phyloP scores from a whole-genome alignment of 2,329 filamentous ascomycete genomes.

The Fusarium sp. region DNA sequence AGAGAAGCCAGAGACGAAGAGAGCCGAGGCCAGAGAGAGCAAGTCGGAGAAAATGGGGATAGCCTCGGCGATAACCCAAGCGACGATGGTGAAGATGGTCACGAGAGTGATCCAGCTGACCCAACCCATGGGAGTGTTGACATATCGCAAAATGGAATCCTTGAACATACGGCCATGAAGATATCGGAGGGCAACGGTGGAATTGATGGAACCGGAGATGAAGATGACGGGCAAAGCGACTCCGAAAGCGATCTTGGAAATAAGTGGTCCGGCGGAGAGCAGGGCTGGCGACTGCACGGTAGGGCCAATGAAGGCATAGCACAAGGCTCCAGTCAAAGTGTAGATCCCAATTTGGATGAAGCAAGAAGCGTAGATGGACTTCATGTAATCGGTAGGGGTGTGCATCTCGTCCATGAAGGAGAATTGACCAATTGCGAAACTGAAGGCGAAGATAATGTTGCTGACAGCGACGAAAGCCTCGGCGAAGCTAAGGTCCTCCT shows the following conservation, averaged over 20 bases:
- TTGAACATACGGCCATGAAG: constrained; percentile 42
- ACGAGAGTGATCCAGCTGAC: constrained; percentile 37
- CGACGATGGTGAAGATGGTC: constrained; percentile 34
- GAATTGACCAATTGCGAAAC: constrained; percentile 42
- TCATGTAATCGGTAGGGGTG: constrained; percentile 50
- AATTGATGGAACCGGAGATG: constrained; percentile 41
- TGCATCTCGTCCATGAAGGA: constrained; percentile 46
- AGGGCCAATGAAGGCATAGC: constrained; percentile 77
- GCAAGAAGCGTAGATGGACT: constrained; percentile 73
- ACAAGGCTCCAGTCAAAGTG: constrained; percentile 73
- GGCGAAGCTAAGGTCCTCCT: constrained; percentile 61
- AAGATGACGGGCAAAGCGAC: constrained; percentile 70
- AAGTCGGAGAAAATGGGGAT: constrained; percentile 41
- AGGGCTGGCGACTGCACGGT: constrained; percentile 76
- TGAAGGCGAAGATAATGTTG: constrained; percentile 64
- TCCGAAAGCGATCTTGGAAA: constrained; percentile 78
- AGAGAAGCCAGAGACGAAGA: constrained; percentile 38
- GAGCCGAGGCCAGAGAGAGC: constrained; percentile 34
- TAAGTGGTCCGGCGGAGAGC: constrained; percentile 69
- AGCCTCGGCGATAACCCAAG: constrained; percentile 39
- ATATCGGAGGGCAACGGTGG: constrained; percentile 38
- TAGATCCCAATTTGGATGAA: constrained; percentile 74
- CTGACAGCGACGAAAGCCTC: constrained; percentile 71
- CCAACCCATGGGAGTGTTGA: constrained; percentile 39
- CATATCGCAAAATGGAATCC: constrained; percentile 35